phyloP scores from a whole-genome alignment of 2,329 filamentous ascomycete genomes.

The Rhynchosporium secalis region DNA sequence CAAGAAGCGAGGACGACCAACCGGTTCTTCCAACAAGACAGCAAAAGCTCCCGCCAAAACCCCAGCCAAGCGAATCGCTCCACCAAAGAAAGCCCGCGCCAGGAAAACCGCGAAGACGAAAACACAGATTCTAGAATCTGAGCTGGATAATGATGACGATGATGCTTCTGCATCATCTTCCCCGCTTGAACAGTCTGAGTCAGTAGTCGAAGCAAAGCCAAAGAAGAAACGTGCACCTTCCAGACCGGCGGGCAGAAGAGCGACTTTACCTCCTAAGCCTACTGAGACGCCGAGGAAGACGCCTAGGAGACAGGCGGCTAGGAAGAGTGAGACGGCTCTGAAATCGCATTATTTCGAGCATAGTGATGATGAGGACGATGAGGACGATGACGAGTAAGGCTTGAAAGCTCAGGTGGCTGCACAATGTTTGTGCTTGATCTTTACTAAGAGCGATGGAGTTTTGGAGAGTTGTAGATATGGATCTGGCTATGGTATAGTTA shows the following conservation, averaged over 20 bases:
- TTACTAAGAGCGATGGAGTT: conserved; percentile 1
- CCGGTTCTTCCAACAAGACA: conserved; percentile 24
- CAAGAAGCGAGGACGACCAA: conserved; percentile 29
- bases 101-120: conserved; percentile 21
- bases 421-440: background rate
- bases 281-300: conserved; percentile 27
- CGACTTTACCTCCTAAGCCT: conserved; percentile 15
- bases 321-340: conserved; percentile 34
- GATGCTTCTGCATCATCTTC: conserved; percentile 24
- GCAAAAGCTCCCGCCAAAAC: conserved; percentile 20
- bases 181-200: background rate
- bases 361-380: conserved; percentile 30
- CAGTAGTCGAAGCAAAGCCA: conserved; percentile 17
- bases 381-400: conserved; percentile 7
- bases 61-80: conserved; percentile 18
- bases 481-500: no score
- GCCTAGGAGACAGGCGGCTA: conserved; percentile 32
- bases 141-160: conserved; percentile 24
- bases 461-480: background rate
- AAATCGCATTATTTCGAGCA: conserved; percentile 38
- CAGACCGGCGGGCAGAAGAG: conserved; percentile 18
- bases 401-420: background rate
- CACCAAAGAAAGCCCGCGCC: conserved; percentile 5
- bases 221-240: conserved; percentile 9
- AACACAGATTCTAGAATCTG: conserved; percentile 19